phyloP scores from a whole-genome alignment of 345 rosid genomes.

The Toxicodendron radicans region DNA sequence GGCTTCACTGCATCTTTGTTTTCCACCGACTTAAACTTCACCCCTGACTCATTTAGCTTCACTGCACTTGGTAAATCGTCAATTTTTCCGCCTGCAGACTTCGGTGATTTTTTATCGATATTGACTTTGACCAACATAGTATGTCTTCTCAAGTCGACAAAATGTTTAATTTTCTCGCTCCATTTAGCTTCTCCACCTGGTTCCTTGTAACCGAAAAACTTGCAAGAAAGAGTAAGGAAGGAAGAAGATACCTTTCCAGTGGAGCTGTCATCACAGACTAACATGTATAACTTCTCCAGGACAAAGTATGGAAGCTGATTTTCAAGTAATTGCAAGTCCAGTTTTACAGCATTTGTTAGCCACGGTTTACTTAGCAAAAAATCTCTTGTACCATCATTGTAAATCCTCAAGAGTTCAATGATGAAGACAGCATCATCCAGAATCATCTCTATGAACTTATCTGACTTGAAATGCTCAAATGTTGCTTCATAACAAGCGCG shows the following conservation, averaged over 20 bases:
- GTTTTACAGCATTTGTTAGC: not conserved
- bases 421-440: conserved; percentile 19
- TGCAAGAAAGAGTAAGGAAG: not conserved
- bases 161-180: not conserved
- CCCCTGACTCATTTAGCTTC: not conserved
- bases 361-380: not conserved
- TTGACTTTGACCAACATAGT: not conserved
- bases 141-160: not conserved
- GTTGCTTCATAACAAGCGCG: not conserved
- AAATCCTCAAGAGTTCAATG: conserved; percentile 18
- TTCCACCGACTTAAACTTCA: not conserved
- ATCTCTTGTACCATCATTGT: not conserved
- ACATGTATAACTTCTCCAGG: not conserved
- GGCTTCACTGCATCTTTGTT: conserved; percentile 26
- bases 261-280: not conserved
- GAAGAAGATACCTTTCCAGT: not conserved
- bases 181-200: not conserved
- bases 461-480: fast-evolving
- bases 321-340: conserved; percentile 10
- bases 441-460: not conserved
- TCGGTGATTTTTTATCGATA: too few species aligned
- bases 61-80: not conserved
- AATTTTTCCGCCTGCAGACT: not conserved
- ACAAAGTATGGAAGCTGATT: conserved; percentile 24
- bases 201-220: not conserved